phyloP scores from a whole-genome alignment of 108 stramenopile genomes.

The Cyclotella sp. region DNA sequence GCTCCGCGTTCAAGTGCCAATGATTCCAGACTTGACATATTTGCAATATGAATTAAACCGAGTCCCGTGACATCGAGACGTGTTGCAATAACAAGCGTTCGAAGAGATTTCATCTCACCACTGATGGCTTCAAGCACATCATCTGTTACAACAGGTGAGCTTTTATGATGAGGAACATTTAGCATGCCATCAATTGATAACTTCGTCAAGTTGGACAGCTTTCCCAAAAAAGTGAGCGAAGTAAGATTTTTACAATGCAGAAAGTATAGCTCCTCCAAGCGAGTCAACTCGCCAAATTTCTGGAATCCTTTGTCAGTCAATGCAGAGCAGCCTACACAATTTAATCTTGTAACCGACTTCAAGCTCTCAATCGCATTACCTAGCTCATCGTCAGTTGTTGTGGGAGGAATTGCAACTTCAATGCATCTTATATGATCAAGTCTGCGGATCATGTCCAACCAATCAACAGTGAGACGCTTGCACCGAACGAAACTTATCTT shows the following conservation, averaged over 20 bases:
- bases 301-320: conserved; percentile 36
- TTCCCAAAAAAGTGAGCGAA: conserved; percentile 39
- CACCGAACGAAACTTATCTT: conserved; percentile 37
- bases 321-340: conserved; percentile 43
- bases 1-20: conserved; percentile 49
- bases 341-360: conserved; percentile 34
- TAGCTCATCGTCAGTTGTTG: conserved; percentile 42
- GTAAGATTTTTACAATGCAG: conserved; percentile 47
- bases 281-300: conserved; percentile 24
- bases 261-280: conserved; percentile 46
- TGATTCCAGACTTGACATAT: conserved; percentile 43
- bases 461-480: conserved; percentile 37
- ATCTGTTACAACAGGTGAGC: conserved; percentile 41
- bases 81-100: conserved; percentile 39
- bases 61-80: conserved; percentile 39
- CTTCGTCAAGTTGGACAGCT: conserved; percentile 19
- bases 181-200: conserved; percentile 52
- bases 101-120: conserved; percentile 29
- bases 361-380: conserved; percentile 14
- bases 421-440: conserved; percentile 25
- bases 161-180: conserved; percentile 20
- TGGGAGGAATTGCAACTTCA: conserved; percentile 39
- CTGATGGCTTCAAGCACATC: conserved; percentile 28
- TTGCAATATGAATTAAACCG: conserved; percentile 32
- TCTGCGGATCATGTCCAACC: conserved; percentile 34